Conservation (phyloP, 768 basidiomycete species). For the Stropharia rugosoannulata region DNA sequence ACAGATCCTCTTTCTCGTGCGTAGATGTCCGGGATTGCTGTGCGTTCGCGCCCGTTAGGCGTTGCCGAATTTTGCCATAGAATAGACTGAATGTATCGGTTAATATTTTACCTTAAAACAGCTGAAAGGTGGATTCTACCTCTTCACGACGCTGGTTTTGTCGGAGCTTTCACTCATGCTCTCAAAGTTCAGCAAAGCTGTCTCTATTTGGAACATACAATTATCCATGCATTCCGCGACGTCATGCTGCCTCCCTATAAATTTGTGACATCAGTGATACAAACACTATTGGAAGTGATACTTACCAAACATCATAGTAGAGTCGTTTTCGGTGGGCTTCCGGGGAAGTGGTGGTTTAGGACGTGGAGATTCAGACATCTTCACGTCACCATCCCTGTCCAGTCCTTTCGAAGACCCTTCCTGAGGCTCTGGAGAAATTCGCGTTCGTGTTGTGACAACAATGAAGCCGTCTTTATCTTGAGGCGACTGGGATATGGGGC, state of each 20-base stretch:
- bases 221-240: conserved; percentile 99
- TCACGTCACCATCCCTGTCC: conserved; percentile 33
- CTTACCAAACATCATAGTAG: conserved; percentile 90
- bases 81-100: conserved; percentile 47
- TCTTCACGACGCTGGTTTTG: conserved; percentile 78
- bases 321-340: conserved; percentile 59
- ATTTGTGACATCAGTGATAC: conserved; percentile 11
- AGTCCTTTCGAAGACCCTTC: conserved; percentile 29
- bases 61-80: conserved; percentile 81
- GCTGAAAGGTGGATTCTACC: conserved; percentile 38
- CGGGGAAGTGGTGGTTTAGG: conserved; percentile 50
- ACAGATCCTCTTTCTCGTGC: conserved; percentile 88
- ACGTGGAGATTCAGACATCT: conserved; percentile 26
- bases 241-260: conserved; percentile 89
- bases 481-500: conserved; percentile 34
- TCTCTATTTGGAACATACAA: conserved; percentile 98
- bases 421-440: conserved; percentile 28
- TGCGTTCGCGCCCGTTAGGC: conserved; percentile 36
- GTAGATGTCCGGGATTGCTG: conserved; percentile 50
- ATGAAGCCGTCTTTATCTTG: conserved; percentile 35
- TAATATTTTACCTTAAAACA: not conserved
- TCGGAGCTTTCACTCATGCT: conserved; percentile 49
- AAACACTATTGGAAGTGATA: not conserved
- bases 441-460: conserved; percentile 23
- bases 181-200: conserved; percentile 79